Evolutionary conservation across 768 basidiomycete species (phyloP).

Genomic region (Neoboletus brunneissimus): DNA sequence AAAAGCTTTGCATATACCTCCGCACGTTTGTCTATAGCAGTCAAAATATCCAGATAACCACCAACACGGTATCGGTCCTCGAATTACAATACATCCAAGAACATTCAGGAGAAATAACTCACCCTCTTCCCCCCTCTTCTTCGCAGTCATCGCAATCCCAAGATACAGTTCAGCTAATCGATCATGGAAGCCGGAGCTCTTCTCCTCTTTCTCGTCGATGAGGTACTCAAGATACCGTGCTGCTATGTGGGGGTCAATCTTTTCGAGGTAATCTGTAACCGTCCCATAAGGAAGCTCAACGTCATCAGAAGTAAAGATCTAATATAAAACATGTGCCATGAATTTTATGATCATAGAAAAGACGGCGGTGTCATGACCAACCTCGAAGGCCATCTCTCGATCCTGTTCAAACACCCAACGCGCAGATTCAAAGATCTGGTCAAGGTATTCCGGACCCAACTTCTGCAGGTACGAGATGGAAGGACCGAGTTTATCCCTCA

Average conservation of each 20-base stretch:
- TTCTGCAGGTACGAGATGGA: slow-evolving; percentile 91
- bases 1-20: slow-evolving; percentile 69
- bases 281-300: slow-evolving; percentile 78
- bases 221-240: slow-evolving; percentile 83
- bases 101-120: slow-evolving; percentile 16
- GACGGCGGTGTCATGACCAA: slow-evolving; percentile 19
- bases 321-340: background rate
- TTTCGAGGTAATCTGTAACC: slow-evolving; percentile 78
- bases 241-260: slow-evolving; percentile 65
- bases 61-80: background rate
- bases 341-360: background rate
- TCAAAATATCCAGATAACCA: background rate
- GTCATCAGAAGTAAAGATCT: slow-evolving; percentile 97
- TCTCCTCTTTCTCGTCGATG: slow-evolving; percentile 71
- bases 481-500: slow-evolving; percentile 75
- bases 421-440: slow-evolving; percentile 78
- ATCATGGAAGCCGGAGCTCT: slow-evolving; percentile 72
- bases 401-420: slow-evolving; percentile 84
- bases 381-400: slow-evolving; percentile 73
- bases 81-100: background rate
- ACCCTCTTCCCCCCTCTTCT: slow-evolving; percentile 60
- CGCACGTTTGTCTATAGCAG: slow-evolving; percentile 41
- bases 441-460: slow-evolving; percentile 76
- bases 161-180: slow-evolving; percentile 87
- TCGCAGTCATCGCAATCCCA: slow-evolving; percentile 56